phyloP scores from a whole-genome alignment of 495 filamentous ascomycete genomes.

The Aspergillus conjunctus region DNA sequence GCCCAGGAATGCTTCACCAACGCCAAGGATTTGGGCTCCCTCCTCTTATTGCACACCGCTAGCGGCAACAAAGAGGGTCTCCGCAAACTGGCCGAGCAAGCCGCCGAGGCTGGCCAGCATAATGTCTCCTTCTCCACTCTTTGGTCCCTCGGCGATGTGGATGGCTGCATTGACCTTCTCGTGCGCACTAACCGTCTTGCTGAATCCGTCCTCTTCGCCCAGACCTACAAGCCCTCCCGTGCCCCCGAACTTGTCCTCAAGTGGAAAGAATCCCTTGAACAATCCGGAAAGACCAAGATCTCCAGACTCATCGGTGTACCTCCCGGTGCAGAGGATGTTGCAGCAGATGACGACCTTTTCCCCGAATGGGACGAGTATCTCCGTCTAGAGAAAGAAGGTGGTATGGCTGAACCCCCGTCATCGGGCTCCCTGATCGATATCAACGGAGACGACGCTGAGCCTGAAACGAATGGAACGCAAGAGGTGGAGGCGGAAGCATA shows the following conservation, averaged over 20 bases:
- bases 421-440: constrained; percentile 54
- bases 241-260: constrained; percentile 64
- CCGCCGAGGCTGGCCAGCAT: constrained; percentile 73
- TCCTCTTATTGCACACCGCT: constrained; percentile 83
- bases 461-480: constrained; percentile 37
- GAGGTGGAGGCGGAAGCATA: constrained; percentile 35
- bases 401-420: constrained; percentile 40
- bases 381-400: constrained; percentile 71
- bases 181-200: constrained; percentile 73
- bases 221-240: constrained; percentile 90
- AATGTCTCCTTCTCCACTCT: constrained; percentile 90
- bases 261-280: constrained; percentile 84
- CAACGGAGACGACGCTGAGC: constrained; percentile 40
- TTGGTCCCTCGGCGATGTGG: constrained; percentile 83
- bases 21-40: constrained; percentile 84
- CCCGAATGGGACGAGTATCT: constrained; percentile 94
- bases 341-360: constrained; percentile 88
- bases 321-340: constrained; percentile 49
- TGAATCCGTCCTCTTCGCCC: constrained; percentile 86
- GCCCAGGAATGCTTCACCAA: constrained; percentile 91
- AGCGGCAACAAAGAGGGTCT: constrained; percentile 77
- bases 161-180: constrained; percentile 79
- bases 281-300: constrained; percentile 78
- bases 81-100: constrained; percentile 67
- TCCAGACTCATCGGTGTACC: constrained; percentile 83